Base-by-base conservation (phyloP, 306 rosid genomes). In the Dicorynia guianensis region DNA sequence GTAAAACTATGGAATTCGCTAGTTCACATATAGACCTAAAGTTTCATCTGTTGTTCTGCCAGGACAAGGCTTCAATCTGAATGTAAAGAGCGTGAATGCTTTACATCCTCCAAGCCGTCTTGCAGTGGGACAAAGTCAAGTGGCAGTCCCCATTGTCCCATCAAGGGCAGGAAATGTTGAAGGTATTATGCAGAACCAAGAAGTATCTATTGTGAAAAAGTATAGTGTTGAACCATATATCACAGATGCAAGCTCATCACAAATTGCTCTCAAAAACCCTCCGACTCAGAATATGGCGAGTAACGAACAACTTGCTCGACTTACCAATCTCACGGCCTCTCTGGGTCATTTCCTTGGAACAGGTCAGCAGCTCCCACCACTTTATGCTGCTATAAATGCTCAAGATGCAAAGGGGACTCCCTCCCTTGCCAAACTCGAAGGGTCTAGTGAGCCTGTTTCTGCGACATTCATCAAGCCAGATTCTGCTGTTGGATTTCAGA, bases 261-360 rank as follows among this genome's bases (percentile, higher is more conserved):
- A 76, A 58, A 81, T 74, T 69, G 67, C 76, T 61, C 55, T 90
- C 43, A 88, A 79, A 74, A 83, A 67, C 67, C 73, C 89, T 79
- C 76, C 89, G 64, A 50, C 85, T 50, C 87, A 79, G 67, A 81
- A 72, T 5, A 15, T 44, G 25, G 96, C 85, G 58, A 88, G 89
- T 68, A 82, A 83, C 19, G 94, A 89, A 50, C 96, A 90, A 71
- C 84, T 89, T 63, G 72, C 83, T 38, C 87, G 89, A 44, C 84
- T 95, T 42, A 81, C 81, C 52, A 82, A 82, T 72, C 92, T 95
- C 60, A 87, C 97, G 19, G 95, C 88, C 62, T 96, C 99, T 73
- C 85, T 96, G 70, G 98, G 89, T 56, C 97, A 92, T 71, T 75
- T 89, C 40, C 88, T 96, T 71, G 99, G 91, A 76, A 71, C 85